Percentiles rank a stretch among this genome's conserved stretches.
These are phyloP conservation scores for Eucalyptus sp. DNA, from an alignment of 345 rosid species.

Conservation along the genomic window DNA sequence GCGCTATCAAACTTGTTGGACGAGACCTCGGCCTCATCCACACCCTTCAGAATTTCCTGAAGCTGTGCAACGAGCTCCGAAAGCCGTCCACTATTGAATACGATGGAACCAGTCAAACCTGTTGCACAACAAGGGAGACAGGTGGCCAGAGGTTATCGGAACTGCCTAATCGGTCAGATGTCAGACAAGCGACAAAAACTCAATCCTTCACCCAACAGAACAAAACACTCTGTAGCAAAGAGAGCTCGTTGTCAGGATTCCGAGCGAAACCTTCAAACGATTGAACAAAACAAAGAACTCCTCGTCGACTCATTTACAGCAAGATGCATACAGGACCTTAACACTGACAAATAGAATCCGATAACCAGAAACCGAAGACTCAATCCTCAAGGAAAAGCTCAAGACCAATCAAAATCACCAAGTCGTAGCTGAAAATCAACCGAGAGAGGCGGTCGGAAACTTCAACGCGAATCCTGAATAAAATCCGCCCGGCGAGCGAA, in stretches of 20 bases:
- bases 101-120: constrained; percentile 74
- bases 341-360: neutral
- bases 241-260: neutral
- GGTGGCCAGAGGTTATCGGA: neutral
- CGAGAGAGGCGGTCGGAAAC: neutral
- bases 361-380: neutral
- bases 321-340: neutral
- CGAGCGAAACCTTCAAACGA: neutral
- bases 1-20: constrained; percentile 53
- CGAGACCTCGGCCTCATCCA: constrained; percentile 39
- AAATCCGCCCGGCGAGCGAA: neutral
- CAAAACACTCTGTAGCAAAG: neutral
- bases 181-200: neutral
- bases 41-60: constrained; percentile 68
- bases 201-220: neutral
- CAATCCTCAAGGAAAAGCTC: neutral
- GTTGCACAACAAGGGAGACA: neutral
- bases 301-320: neutral
- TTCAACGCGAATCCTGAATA: neutral
- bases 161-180: neutral
- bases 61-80: constrained; percentile 78
- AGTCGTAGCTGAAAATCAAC: neutral
- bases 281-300: neutral
- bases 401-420: neutral
- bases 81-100: constrained; percentile 59